These are phyloP conservation scores for Trametes cinnabarina DNA, from an alignment of 768 basidiomycete species.

Conservation along the genomic window DNA sequence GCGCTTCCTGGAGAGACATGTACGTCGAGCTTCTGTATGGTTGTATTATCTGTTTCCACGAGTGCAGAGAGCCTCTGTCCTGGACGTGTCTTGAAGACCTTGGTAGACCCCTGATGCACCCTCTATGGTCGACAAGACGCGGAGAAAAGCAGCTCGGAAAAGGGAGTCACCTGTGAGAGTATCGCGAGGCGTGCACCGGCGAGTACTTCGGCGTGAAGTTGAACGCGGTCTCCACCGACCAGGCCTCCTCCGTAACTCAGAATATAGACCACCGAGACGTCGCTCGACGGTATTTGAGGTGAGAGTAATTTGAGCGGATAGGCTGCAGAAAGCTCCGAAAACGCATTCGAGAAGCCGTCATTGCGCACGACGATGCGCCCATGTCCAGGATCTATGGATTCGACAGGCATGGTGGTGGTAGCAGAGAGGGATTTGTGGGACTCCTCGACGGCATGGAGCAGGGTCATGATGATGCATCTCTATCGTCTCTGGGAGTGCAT, in stretches of 20 bases:
- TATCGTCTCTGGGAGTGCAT: too few species aligned
- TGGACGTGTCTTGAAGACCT: constrained; percentile 83
- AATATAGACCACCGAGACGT: constrained; percentile 71
- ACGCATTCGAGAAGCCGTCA: constrained; percentile 56
- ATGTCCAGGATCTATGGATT: constrained; percentile 37
- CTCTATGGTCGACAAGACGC: not conserved
- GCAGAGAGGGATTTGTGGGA: not conserved
- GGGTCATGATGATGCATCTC: not conserved
- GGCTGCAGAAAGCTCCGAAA: constrained; percentile 72
- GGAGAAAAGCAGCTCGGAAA: not conserved
- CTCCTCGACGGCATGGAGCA: not conserved
- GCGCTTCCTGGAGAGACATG: constrained; percentile 49
- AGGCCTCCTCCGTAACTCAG: constrained; percentile 91
- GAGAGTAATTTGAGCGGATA: constrained; percentile 91
- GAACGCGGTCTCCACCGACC: constrained; percentile 78
- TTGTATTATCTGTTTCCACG: constrained; percentile 33
- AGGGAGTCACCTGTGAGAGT: constrained; percentile 69
- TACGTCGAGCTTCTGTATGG: constrained; percentile 64
- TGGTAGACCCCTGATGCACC: constrained; percentile 75
- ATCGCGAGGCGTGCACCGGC: constrained; percentile 60
- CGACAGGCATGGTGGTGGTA: not conserved
- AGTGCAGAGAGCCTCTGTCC: constrained; percentile 51
- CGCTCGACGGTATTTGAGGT: constrained; percentile 49
- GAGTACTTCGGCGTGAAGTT: constrained; percentile 60
- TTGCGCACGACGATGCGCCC: constrained; percentile 56